These are phyloP conservation scores for Perkinsus olseni DNA, from an alignment of 169 alveolate genomes.

Conservation along the genomic window DNA sequence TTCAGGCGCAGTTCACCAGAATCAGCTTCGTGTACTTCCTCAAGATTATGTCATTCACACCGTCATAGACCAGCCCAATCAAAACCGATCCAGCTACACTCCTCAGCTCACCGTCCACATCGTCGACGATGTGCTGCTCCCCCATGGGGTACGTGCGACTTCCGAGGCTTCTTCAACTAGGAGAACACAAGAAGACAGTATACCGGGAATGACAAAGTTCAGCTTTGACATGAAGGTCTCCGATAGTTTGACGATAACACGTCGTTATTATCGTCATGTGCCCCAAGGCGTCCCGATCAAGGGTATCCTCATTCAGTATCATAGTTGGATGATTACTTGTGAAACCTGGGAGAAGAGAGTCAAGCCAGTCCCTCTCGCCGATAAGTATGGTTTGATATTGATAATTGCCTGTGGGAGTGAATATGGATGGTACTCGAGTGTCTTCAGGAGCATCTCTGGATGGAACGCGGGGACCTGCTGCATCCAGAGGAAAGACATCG, in stretches of 20 bases:
- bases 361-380: neutral
- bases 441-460: neutral
- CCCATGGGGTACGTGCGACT: neutral
- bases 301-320: neutral
- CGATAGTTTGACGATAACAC: neutral
- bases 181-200: neutral
- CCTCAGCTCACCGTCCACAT: neutral
- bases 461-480: too few species aligned
- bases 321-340: neutral
- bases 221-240: neutral
- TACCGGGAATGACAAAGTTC: neutral
- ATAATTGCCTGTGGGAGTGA: neutral
- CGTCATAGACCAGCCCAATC: neutral
- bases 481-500: too few species aligned
- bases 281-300: neutral
- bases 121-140: neutral
- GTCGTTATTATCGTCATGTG: neutral
- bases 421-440: neutral
- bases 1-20: neutral
- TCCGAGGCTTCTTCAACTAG: neutral
- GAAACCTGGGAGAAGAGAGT: neutral
- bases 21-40: neutral
- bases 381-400: neutral
- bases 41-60: neutral
- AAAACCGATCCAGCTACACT: neutral